Percentiles rank a stretch among this genome's conserved stretches.
These are phyloP conservation scores for Chaetomium olivaceum DNA, from an alignment of 2,329 filamentous ascomycete genomes.

Conservation along the genomic window DNA sequence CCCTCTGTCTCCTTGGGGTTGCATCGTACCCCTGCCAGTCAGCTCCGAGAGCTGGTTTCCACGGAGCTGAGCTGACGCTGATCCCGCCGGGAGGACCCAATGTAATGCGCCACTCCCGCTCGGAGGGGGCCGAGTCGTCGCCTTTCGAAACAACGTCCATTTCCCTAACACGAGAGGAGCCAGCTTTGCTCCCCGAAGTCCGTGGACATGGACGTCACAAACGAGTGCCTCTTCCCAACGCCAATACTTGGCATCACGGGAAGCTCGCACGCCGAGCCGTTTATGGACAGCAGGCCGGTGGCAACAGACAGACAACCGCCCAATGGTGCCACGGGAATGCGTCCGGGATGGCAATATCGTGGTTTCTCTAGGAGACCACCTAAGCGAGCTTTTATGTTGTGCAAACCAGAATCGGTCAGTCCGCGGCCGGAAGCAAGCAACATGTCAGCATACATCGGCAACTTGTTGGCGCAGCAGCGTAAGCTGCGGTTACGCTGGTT, in stretches of 20 bases:
- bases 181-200: background rate
- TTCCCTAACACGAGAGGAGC: background rate
- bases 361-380: background rate
- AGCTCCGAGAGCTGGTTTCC: background rate
- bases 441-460: background rate
- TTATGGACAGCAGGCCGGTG: background rate
- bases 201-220: background rate
- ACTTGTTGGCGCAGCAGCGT: background rate
- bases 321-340: background rate
- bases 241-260: background rate
- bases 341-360: background rate
- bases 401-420: background rate
- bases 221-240: background rate
- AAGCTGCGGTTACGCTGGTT: background rate
- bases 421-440: background rate
- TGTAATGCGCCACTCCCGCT: slow-evolving; percentile 17
- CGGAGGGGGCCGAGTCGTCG: slow-evolving; percentile 4
- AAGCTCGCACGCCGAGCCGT: background rate
- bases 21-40: slow-evolving; percentile 11
- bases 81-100: slow-evolving; percentile 5
- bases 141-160: background rate
- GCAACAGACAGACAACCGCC: background rate
- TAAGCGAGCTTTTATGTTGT: background rate
- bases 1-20: background rate
- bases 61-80: slow-evolving; percentile 10